These are phyloP conservation scores for Omphalotus olearius DNA, from an alignment of 1,284 basidiomycete genomes.

Conservation along the genomic window DNA sequence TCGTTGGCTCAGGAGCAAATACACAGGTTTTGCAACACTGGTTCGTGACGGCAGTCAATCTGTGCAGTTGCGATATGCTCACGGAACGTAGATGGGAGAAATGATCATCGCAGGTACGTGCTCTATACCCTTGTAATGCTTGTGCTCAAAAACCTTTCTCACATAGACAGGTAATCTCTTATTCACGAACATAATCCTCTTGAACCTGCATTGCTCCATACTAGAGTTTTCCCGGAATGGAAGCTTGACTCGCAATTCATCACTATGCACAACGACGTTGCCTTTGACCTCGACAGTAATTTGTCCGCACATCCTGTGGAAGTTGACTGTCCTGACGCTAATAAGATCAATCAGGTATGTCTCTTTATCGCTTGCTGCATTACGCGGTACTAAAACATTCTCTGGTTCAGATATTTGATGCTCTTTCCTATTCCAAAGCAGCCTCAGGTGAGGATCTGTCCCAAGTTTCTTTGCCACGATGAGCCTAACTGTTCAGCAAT, in stretches of 20 bases:
- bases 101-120: conserved; percentile 76
- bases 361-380: background rate
- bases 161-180: conserved; percentile 41
- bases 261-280: conserved; percentile 54
- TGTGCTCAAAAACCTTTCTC: background rate
- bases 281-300: conserved; percentile 84
- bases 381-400: background rate
- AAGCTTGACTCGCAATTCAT: conserved; percentile 71
- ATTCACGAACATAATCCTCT: conserved; percentile 1
- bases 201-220: background rate
- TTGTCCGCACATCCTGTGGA: conserved; percentile 95
- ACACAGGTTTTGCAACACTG: conserved; percentile 79
- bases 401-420: conserved; percentile 71
- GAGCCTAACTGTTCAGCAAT: too few species aligned
- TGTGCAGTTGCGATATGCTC: conserved; percentile 2
- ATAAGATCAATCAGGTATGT: conserved; percentile 75
- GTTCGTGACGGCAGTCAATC: conserved; percentile 32
- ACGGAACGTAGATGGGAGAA: conserved; percentile 73
- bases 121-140: conserved; percentile 17
- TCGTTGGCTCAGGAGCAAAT: conserved; percentile 14
- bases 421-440: conserved; percentile 84
- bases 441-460: conserved; percentile 53
- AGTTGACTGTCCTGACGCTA: conserved; percentile 86
- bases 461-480: background rate
- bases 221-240: conserved; percentile 76